Evolutionary conservation across 352 stramenopile genomes (phyloP).

Genomic region (Aphanomyces astaci): DNA sequence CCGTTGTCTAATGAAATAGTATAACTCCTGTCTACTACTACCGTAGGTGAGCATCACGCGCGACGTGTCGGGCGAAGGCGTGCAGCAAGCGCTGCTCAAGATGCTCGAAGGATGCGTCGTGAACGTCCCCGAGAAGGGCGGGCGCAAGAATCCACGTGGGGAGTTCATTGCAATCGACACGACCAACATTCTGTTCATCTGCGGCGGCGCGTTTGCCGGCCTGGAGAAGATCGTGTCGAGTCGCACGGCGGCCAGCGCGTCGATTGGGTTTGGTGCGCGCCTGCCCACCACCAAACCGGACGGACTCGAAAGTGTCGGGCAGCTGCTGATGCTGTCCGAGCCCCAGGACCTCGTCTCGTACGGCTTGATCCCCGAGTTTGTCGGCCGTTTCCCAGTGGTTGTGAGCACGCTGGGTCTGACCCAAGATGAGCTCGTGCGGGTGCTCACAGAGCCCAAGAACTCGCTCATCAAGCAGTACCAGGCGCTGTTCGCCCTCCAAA

Average conservation of each 20-base stretch:
- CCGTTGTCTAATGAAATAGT: too few relatives aligned
- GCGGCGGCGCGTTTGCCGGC: constrained; percentile 93
- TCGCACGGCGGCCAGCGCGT: constrained; percentile 87
- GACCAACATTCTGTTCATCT: constrained; percentile 99
- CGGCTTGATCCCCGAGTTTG: constrained; percentile 98
- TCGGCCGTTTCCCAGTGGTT: constrained; percentile 96
- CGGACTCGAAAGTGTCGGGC: constrained; percentile 78
- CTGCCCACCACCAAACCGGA: constrained; percentile 77
- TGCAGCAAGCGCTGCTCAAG: constrained; percentile 98
- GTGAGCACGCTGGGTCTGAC: constrained; percentile 90
- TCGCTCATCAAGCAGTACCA: constrained; percentile 97
- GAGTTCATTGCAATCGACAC: constrained; percentile 98
- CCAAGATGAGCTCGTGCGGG: constrained; percentile 88
- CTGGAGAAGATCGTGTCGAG: constrained; percentile 92
- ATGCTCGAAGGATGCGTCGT: constrained; percentile 97
- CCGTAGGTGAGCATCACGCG: constrained; percentile 84
- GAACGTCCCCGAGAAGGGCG: constrained; percentile 96
- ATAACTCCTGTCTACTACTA: too few relatives aligned
- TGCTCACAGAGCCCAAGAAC: constrained; percentile 97
- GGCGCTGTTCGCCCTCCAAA: constrained; percentile 93
- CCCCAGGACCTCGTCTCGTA: constrained; percentile 95
- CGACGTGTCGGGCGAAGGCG: constrained; percentile 96
- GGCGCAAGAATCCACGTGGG: constrained; percentile 92
- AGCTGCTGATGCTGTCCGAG: constrained; percentile 89
- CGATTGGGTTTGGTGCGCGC: constrained; percentile 96